Evolutionary conservation across 192 early-diverging fungal genomes (phyloP).

Genomic region (Kappamyces sp.): DNA sequence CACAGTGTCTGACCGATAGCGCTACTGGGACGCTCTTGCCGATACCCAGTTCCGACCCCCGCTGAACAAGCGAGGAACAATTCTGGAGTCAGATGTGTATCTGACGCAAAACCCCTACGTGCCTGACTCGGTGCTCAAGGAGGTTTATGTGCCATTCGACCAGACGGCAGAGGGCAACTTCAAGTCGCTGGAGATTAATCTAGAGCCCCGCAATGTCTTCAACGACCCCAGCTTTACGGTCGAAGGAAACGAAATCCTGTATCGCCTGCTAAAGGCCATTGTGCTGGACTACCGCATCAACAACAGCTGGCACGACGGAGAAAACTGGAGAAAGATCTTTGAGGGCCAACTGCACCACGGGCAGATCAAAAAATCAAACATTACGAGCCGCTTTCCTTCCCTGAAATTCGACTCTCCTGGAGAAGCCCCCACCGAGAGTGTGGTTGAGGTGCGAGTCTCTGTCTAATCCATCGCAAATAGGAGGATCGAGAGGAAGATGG

Average conservation of each 20-base stretch:
- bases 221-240: constrained; percentile 36
- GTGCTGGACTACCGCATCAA: constrained; percentile 27
- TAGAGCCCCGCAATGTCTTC: constrained; percentile 30
- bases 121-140: constrained; percentile 39
- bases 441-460: constrained; percentile 27
- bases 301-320: constrained; percentile 36
- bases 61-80: constrained; percentile 19
- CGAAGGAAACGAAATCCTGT: constrained; percentile 25
- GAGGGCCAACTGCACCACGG: constrained; percentile 43
- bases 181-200: constrained; percentile 24
- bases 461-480: constrained; percentile 8
- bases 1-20: not conserved
- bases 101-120: constrained; percentile 45
- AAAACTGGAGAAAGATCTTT: constrained; percentile 30
- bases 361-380: constrained; percentile 35
- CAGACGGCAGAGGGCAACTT: constrained; percentile 16
- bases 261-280: constrained; percentile 30
- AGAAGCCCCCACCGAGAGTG: constrained; percentile 32
- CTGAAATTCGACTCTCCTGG: constrained; percentile 45
- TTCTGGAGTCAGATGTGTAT: constrained; percentile 31
- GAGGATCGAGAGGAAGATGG: constrained; percentile 44
- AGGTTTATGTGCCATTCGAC: constrained; percentile 38
- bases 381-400: constrained; percentile 29
- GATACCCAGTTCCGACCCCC: constrained; percentile 33
- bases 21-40: constrained; percentile 27